These are phyloP conservation scores for Inga oerstediana DNA, from an alignment of 306 rosid genomes.

Conservation along the genomic window DNA sequence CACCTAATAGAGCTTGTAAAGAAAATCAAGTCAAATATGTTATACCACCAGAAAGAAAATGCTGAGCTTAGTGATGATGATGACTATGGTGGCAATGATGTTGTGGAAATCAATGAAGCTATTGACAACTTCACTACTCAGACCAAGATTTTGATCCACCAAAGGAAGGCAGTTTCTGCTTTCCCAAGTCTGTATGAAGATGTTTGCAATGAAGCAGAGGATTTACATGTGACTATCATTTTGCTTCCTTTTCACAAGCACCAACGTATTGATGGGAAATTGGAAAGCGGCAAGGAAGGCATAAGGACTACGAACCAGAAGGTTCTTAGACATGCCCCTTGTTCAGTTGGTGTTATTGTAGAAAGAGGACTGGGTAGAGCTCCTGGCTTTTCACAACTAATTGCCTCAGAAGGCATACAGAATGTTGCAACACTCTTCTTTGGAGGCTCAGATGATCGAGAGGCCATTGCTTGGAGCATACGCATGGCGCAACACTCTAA, in stretches of 20 bases:
- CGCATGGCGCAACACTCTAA: slow-evolving; percentile 61
- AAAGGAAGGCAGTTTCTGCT: slow-evolving; percentile 63
- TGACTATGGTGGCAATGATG: slow-evolving; percentile 87
- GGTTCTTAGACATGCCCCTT: slow-evolving; percentile 84
- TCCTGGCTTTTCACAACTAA: slow-evolving; percentile 61
- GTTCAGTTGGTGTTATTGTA: slow-evolving; percentile 71
- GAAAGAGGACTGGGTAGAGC: slow-evolving; percentile 58
- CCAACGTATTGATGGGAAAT: slow-evolving; percentile 83
- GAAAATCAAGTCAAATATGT: slow-evolving; percentile 58
- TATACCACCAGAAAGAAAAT: slow-evolving; percentile 75
- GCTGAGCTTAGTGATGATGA: slow-evolving; percentile 75
- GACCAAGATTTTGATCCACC: slow-evolving; percentile 53
- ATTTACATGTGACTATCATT: slow-evolving; percentile 58
- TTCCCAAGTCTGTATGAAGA: slow-evolving; percentile 69
- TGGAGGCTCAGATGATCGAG: slow-evolving; percentile 84
- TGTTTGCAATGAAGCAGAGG: slow-evolving; percentile 79
- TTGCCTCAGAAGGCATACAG: slow-evolving; percentile 46
- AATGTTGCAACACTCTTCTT: slow-evolving; percentile 80
- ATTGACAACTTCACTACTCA: slow-evolving; percentile 66
- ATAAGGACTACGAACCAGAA: slow-evolving; percentile 81
- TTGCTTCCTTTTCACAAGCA: slow-evolving; percentile 87
- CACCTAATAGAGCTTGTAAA: slow-evolving; percentile 79
- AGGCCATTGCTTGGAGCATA: slow-evolving; percentile 84
- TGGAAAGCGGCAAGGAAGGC: slow-evolving; percentile 86
- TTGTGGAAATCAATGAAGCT: slow-evolving; percentile 67